Percentiles rank a stretch among this genome's conserved stretches.
Evolutionary conservation across 371 early-diverging fungal species (phyloP).

Genomic region (Mortierella sp.): DNA sequence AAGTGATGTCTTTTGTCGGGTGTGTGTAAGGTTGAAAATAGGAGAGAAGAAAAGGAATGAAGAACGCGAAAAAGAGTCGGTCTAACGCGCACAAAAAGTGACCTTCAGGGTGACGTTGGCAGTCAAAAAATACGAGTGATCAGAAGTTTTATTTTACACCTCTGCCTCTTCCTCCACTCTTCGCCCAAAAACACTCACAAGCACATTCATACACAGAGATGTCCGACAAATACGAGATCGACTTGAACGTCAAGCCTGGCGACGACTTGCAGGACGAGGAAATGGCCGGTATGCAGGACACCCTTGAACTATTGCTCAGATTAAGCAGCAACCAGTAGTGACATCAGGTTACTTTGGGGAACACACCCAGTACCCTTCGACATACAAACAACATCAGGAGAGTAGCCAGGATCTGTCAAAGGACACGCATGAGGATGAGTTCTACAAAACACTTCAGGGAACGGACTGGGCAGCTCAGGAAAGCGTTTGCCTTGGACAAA

Average conservation of each 20-base stretch:
- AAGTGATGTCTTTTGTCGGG: background rate
- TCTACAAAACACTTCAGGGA: background rate
- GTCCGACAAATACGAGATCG: slow-evolving; percentile 54
- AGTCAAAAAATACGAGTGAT: background rate
- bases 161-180: background rate
- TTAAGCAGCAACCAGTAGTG: background rate
- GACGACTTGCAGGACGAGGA: slow-evolving; percentile 55
- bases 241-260: slow-evolving; percentile 51
- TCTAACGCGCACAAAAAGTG: no score
- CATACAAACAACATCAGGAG: background rate
- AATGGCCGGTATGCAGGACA: slow-evolving; percentile 47
- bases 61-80: background rate
- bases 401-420: background rate
- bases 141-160: background rate
- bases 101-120: no score
- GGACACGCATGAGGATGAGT: background rate
- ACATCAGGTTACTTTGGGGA: background rate
- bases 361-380: background rate
- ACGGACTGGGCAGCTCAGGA: background rate
- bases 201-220: slow-evolving; percentile 14
- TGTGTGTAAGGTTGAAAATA: background rate
- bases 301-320: background rate
- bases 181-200: slow-evolving; percentile 6
- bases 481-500: background rate
- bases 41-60: background rate